Conservation (phyloP, 2,329 filamentous ascomycete species). For the Thyridium curvatum region DNA sequence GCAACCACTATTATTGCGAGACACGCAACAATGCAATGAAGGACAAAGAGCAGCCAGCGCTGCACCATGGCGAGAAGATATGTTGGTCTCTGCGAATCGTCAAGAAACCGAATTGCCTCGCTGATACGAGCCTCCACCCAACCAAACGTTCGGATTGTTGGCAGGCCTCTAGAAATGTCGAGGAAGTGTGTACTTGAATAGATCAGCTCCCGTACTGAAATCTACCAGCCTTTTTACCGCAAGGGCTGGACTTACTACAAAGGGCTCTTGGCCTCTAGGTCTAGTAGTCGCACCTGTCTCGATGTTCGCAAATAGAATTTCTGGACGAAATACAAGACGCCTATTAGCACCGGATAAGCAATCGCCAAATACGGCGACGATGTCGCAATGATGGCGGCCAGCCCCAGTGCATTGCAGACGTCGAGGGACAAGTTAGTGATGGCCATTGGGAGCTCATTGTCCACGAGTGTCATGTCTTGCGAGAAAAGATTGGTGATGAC, state of each 20-base stretch:
- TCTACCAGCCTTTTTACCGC: too few species aligned
- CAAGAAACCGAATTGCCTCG: background rate
- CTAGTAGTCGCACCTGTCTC: conserved; percentile 48
- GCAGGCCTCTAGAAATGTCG: conserved; percentile 39
- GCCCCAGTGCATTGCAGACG: conserved; percentile 25
- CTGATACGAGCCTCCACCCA: conserved; percentile 17
- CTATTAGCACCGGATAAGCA: conserved; percentile 38
- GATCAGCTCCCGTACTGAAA: background rate
- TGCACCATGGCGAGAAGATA: conserved; percentile 7
- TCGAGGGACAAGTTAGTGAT: conserved; percentile 18
- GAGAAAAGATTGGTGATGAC: conserved; percentile 36
- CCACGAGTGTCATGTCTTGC: conserved; percentile 36
- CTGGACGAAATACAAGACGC: conserved; percentile 39
- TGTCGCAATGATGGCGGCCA: conserved; percentile 39
- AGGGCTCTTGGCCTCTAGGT: conserved; percentile 51
- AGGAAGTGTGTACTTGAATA: conserved; percentile 23
- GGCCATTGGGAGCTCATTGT: conserved; percentile 27
- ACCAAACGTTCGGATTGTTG: conserved; percentile 40
- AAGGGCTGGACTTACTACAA: conserved; percentile 33
- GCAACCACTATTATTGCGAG: background rate
- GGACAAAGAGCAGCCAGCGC: conserved; percentile 7
- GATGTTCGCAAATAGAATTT: conserved; percentile 51
- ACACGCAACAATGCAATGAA: background rate
- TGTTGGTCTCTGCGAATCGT: conserved; percentile 2
- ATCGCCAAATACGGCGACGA: conserved; percentile 36